A percentile compares a stretch with the other conserved stretches of the same genome.
Evolutionary conservation across 768 basidiomycete species (phyloP).

Genomic region (Amanita polypyramis): DNA sequence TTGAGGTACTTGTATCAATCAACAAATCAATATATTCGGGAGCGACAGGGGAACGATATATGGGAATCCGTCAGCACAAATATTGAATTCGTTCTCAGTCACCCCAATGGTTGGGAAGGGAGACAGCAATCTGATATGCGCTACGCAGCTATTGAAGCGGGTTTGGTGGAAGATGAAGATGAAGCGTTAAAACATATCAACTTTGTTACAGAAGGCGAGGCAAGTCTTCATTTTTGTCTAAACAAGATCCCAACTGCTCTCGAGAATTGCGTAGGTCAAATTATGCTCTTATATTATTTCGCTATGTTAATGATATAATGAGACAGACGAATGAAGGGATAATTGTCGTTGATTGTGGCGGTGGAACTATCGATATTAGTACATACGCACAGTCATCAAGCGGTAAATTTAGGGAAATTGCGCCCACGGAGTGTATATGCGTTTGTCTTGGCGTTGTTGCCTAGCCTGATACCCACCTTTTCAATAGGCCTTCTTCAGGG

Average conservation of each 20-base stretch:
- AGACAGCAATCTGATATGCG: no score
- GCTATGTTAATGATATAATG: no score
- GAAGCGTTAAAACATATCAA: conserved; percentile 28
- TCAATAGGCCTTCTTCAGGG: no score
- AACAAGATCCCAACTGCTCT: conserved; percentile 24
- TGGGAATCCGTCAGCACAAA: conserved; percentile 29
- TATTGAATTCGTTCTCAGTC: no score
- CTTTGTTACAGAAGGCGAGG: no score
- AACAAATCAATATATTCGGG: no score
- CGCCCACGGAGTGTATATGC: conserved; percentile 6
- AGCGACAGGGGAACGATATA: conserved; percentile 24
- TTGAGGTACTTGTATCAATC: conserved; percentile 32
- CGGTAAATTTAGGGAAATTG: not conserved
- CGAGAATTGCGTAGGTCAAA: conserved; percentile 14
- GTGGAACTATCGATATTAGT: conserved; percentile 7
- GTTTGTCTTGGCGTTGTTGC: not conserved
- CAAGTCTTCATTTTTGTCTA: no score
- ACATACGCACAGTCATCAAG: not conserved
- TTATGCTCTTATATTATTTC: not conserved
- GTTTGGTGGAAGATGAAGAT: conserved; percentile 24
- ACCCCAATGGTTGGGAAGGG: no score
- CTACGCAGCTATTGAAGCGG: conserved; percentile 34
- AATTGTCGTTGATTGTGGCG: conserved; percentile 3
- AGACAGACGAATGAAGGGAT: not conserved
- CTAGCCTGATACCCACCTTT: conserved; percentile 25